Conservation (phyloP, 768 basidiomycete species). For the Trametes coccinea region DNA sequence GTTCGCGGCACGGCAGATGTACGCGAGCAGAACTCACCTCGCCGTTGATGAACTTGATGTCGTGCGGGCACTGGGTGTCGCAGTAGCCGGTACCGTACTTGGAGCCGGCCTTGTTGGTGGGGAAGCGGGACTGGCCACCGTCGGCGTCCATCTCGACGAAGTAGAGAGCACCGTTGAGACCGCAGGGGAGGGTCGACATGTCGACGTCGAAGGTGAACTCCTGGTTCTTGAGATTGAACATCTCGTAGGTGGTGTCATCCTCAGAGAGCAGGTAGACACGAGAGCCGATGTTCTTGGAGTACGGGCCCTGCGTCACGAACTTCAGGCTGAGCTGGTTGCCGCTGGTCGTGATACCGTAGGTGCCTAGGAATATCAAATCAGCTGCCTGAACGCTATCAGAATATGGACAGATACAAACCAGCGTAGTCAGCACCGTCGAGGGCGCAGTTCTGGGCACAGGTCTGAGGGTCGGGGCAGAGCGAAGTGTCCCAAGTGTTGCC, state of each 20-base stretch:
- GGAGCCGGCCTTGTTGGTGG: conserved; percentile 58
- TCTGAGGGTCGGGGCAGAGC: conserved; percentile 49
- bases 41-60: conserved; percentile 61
- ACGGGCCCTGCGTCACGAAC: conserved; percentile 32
- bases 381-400: too few species aligned
- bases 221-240: conserved; percentile 53
- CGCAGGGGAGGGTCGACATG: conserved; percentile 55
- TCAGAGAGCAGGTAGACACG: conserved; percentile 50
- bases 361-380: conserved; percentile 11
- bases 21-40: conserved; percentile 31
- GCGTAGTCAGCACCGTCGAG: conserved; percentile 38
- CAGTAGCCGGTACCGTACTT: conserved; percentile 68
- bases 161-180: conserved; percentile 62
- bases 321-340: conserved; percentile 35
- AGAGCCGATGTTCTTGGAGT: conserved; percentile 36
- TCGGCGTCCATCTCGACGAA: conserved; percentile 60
- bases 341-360: conserved; percentile 36
- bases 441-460: conserved; percentile 44
- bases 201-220: conserved; percentile 65
- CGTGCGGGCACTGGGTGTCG: conserved; percentile 59
- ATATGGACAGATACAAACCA: background rate
- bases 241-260: conserved; percentile 42
- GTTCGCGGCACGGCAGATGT: conserved; percentile 4
- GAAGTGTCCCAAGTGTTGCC: conserved; percentile 56
- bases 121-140: conserved; percentile 49